phyloP scores from a whole-genome alignment of 202 grass and related monocot species.

The Setaria viridis region DNA sequence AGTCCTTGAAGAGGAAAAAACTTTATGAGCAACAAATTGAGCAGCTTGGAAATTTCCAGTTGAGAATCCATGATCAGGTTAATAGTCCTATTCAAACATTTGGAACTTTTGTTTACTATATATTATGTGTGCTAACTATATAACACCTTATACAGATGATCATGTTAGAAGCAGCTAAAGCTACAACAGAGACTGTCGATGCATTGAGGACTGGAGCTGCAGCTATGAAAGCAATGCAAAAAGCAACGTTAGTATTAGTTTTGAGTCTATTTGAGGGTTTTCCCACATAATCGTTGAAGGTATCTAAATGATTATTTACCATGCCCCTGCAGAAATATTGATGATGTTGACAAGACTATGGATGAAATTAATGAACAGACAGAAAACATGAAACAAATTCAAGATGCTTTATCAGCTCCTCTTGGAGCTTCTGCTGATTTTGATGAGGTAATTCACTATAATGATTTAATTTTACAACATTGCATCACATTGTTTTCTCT shows the following conservation, averaged over 20 bases:
- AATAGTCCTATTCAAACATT: slow-evolving; percentile 1
- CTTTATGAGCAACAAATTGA: slow-evolving; percentile 83
- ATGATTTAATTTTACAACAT: slow-evolving; percentile 29
- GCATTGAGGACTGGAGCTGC: slow-evolving; percentile 74
- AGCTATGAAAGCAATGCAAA: slow-evolving; percentile 80
- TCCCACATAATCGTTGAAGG: not conserved
- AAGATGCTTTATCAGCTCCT: slow-evolving; percentile 82
- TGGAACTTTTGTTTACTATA: not conserved
- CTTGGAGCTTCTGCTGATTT: slow-evolving; percentile 81
- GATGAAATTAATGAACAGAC: slow-evolving; percentile 89
- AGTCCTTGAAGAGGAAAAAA: slow-evolving; percentile 79
- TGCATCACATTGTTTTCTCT: not conserved
- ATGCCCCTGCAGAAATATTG: slow-evolving; percentile 64
- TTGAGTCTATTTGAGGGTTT: slow-evolving; percentile 16
- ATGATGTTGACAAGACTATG: slow-evolving; percentile 90
- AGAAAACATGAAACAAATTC: slow-evolving; percentile 96
- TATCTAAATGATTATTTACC: slow-evolving; percentile 23
- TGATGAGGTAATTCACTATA: slow-evolving; percentile 59
- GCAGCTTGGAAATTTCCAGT: slow-evolving; percentile 78
- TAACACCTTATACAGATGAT: slow-evolving; percentile 59
- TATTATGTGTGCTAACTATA: not conserved
- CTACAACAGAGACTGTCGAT: slow-evolving; percentile 74
- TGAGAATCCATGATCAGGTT: slow-evolving; percentile 88
- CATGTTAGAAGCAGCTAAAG: slow-evolving; percentile 81
- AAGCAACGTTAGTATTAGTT: slow-evolving; percentile 64